phyloP scores from a whole-genome alignment of 345 rosid genomes.

The Cardiospermum halicacabum region DNA sequence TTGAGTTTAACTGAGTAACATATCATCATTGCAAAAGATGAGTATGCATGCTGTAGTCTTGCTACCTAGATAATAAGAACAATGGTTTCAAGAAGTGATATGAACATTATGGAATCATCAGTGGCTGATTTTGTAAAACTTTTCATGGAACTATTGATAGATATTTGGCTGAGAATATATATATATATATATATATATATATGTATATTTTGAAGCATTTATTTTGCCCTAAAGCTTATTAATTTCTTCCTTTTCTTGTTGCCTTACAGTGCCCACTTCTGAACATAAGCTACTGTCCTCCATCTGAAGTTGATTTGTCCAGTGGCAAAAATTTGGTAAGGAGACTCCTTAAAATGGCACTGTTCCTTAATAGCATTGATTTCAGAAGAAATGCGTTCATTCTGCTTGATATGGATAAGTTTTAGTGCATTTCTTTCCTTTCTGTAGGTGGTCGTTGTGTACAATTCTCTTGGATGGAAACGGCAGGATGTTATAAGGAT shows the following conservation, averaged over 20 bases:
- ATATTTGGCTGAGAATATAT: not conserved
- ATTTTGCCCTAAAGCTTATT: not conserved
- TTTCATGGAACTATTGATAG: not conserved
- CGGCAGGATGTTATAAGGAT: constrained; percentile 52
- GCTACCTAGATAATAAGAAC: not conserved
- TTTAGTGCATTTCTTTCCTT: constrained; percentile 9
- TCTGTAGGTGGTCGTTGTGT: constrained; percentile 46
- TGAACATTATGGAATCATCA: not conserved
- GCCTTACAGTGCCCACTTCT: constrained; percentile 51
- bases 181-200: too few species aligned
- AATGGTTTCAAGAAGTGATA: not conserved
- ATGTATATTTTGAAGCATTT: not conserved
- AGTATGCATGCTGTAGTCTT: not conserved
- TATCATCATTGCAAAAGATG: not conserved
- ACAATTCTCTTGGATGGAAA: constrained; percentile 67
- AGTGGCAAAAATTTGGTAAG: constrained; percentile 50
- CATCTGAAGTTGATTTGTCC: constrained; percentile 40
- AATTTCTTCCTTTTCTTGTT: not conserved
- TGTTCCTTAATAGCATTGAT: constrained; percentile 5
- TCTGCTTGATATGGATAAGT: not conserved
- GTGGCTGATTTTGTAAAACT: not conserved
- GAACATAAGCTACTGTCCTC: constrained; percentile 55
- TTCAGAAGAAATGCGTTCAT: constrained; percentile 3
- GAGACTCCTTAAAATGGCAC: not conserved
- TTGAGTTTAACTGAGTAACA: not conserved